Conservation (phyloP, 1,139 yeast species). For the Pichia sp. region DNA sequence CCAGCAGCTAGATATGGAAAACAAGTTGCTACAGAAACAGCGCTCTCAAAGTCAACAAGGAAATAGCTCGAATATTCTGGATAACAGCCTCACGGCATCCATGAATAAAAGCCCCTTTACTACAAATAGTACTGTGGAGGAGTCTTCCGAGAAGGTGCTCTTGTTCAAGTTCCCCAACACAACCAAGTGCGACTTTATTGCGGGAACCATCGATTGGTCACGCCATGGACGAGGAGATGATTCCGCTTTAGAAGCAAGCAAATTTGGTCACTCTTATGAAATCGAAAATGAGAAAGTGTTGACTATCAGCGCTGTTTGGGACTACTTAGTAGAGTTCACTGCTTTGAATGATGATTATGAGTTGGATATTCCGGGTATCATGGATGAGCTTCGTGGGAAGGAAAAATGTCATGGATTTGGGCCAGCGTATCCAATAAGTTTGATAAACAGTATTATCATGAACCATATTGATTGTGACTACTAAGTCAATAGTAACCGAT, state of each 20-base stretch:
- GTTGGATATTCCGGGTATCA: slow-evolving; percentile 51
- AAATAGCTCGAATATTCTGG: too few relatives aligned
- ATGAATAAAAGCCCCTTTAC: too few relatives aligned
- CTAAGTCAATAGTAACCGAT: not conserved
- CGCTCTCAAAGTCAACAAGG: too few relatives aligned
- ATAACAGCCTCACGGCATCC: too few relatives aligned
- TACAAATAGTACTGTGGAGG: too few relatives aligned
- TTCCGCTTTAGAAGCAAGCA: slow-evolving; percentile 1
- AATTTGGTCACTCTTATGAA: slow-evolving; percentile 21
- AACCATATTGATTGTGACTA: slow-evolving; percentile 9
- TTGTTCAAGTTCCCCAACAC: slow-evolving; percentile 11
- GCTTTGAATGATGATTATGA: slow-evolving; percentile 41
- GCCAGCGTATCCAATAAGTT: slow-evolving; percentile 59
- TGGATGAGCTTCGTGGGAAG: slow-evolving; percentile 52
- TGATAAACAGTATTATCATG: slow-evolving; percentile 36
- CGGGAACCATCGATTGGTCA: slow-evolving; percentile 16
- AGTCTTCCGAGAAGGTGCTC: slow-evolving; percentile 1
- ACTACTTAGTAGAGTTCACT: slow-evolving; percentile 49
- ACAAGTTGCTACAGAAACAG: slow-evolving; percentile 38
- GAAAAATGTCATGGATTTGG: slow-evolving; percentile 81
- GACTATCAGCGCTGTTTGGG: slow-evolving; percentile 81
- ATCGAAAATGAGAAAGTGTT: slow-evolving; percentile 38
- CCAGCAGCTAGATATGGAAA: slow-evolving; percentile 49
- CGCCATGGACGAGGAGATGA: slow-evolving; percentile 8
- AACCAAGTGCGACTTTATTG: slow-evolving; percentile 22